A percentile compares a stretch with the other conserved stretches of the same genome.
phyloP scores from a whole-genome alignment of 495 filamentous ascomycete genomes.

The Penicillium lagena region DNA sequence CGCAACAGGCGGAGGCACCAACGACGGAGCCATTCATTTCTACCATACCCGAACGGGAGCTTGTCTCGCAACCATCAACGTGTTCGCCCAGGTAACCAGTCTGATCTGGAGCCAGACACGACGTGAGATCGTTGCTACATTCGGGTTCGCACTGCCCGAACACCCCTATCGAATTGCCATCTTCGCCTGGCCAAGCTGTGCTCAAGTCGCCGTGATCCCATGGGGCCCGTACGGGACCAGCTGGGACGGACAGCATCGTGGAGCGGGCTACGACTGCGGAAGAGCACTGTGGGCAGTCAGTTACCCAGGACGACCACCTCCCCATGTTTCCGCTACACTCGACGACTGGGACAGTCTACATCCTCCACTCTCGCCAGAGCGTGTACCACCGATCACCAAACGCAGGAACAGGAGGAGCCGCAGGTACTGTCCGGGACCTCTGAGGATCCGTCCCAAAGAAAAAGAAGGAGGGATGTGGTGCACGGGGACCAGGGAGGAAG shows the following conservation, averaged over 20 bases:
- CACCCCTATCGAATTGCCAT: slow-evolving; percentile 88
- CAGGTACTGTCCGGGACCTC: neutral
- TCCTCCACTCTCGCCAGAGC: neutral
- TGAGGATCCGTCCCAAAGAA: slow-evolving; percentile 27
- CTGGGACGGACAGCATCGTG: slow-evolving; percentile 49
- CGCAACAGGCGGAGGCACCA: slow-evolving; percentile 88
- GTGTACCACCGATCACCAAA: neutral
- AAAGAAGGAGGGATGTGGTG: slow-evolving; percentile 49
- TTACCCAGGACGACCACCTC: slow-evolving; percentile 35
- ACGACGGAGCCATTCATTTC: slow-evolving; percentile 94
- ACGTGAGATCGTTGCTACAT: slow-evolving; percentile 85
- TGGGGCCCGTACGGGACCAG: slow-evolving; percentile 80
- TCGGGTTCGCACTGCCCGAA: slow-evolving; percentile 93
- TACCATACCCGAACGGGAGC: slow-evolving; percentile 83
- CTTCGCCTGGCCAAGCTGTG: slow-evolving; percentile 92
- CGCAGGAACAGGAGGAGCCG: neutral
- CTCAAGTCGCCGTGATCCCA: slow-evolving; percentile 80
- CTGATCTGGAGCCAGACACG: slow-evolving; percentile 84
- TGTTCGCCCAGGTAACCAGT: slow-evolving; percentile 87
- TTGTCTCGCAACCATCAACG: slow-evolving; percentile 83
- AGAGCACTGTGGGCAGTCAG: slow-evolving; percentile 43
- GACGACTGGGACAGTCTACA: slow-evolving; percentile 8
- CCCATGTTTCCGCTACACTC: slow-evolving; percentile 3
- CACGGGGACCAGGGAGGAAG: slow-evolving; percentile 64
- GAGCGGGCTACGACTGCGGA: slow-evolving; percentile 21